Evolutionary conservation across 2,329 filamentous ascomycete species (phyloP).

Genomic region (Diaporthe helianthi): DNA sequence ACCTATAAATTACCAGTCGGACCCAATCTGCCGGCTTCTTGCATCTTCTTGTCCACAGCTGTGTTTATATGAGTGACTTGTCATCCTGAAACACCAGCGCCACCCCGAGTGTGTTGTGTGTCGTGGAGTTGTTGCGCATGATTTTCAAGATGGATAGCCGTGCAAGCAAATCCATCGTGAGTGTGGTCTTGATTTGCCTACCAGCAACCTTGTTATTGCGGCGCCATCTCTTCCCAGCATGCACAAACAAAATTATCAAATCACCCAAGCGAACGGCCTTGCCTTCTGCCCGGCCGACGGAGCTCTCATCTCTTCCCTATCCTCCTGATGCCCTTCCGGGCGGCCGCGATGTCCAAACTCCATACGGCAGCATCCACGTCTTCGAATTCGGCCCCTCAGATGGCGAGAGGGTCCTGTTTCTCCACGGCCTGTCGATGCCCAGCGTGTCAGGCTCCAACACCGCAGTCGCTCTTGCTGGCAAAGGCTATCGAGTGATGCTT

Average conservation of each 20-base stretch:
- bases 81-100: background rate
- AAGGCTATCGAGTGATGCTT: constrained; percentile 80
- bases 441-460: constrained; percentile 75
- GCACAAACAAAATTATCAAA: constrained; percentile 38
- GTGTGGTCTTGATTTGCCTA: constrained; percentile 13
- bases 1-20: background rate
- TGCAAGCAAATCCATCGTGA: background rate
- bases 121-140: background rate
- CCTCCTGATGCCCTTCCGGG: constrained; percentile 74
- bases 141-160: constrained; percentile 6
- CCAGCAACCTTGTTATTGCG: constrained; percentile 24
- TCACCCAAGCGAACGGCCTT: constrained; percentile 15
- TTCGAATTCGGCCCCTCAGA: constrained; percentile 83
- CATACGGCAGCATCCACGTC: constrained; percentile 77
- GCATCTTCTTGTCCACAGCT: background rate
- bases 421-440: constrained; percentile 86
- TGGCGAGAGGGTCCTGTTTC: constrained; percentile 76
- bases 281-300: background rate
- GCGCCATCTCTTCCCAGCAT: background rate
- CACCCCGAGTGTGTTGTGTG: background rate
- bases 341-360: constrained; percentile 74
- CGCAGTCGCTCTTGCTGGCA: constrained; percentile 67
- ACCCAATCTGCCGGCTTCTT: background rate
- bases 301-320: constrained; percentile 51
- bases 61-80: background rate